phyloP scores from a whole-genome alignment of 1,284 basidiomycete species.

The Golubevia sp. region DNA sequence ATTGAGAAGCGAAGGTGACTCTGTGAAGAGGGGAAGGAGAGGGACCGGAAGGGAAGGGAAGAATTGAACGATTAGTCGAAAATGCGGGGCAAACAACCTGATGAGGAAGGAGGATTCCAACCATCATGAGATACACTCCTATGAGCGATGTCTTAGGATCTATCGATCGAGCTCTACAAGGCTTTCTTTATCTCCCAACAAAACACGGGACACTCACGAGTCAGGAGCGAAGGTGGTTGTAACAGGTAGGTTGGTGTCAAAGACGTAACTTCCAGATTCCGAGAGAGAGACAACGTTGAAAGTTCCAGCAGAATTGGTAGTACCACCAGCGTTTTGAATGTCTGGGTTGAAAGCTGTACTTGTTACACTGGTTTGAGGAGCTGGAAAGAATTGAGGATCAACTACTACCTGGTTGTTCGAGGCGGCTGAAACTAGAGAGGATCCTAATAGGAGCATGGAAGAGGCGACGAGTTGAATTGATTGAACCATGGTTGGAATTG shows the following conservation, averaged over 20 bases:
- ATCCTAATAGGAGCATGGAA: background rate
- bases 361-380: constrained; percentile 7
- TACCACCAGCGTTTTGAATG: constrained; percentile 32
- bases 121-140: too few species aligned
- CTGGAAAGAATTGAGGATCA: constrained; percentile 1
- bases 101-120: too few species aligned
- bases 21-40: background rate
- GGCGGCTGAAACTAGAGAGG: background rate
- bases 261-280: constrained; percentile 22
- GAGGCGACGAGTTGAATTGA: too few species aligned
- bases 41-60: background rate
- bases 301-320: constrained; percentile 39
- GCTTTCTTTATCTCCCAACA: too few species aligned
- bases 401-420: background rate
- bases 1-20: background rate
- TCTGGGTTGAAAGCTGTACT: constrained; percentile 24
- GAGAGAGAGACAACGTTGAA: constrained; percentile 38
- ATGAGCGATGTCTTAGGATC: too few species aligned
- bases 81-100: too few species aligned
- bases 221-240: constrained; percentile 20
- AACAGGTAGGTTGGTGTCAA: constrained; percentile 14
- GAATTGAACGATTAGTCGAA: background rate
- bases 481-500: too few species aligned
- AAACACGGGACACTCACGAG: too few species aligned
- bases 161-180: too few species aligned